Conservation (phyloP, 78 protist species). For the Dictyostelium brefeldianum region DNA sequence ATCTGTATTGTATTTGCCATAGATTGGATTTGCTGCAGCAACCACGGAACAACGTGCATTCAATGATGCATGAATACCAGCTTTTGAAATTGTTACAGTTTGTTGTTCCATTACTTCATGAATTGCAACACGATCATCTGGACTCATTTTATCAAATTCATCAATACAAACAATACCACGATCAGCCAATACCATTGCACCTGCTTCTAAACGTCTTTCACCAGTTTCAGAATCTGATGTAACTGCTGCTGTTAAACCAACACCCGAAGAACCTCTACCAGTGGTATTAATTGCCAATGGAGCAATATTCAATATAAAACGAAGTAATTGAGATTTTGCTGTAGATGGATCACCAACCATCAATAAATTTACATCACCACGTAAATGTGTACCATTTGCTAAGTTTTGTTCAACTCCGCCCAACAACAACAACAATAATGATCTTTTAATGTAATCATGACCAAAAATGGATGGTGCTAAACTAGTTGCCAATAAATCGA, state of each 20-base stretch:
- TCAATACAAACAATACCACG: slow-evolving; percentile 99
- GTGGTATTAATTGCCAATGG: slow-evolving; percentile 99
- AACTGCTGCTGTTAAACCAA: slow-evolving; percentile 99
- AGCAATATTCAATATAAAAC: slow-evolving; percentile 95
- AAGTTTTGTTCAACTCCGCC: slow-evolving; percentile 98
- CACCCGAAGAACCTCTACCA: slow-evolving; percentile 99
- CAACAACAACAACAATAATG: slow-evolving; percentile 95
- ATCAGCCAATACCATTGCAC: slow-evolving; percentile 99
- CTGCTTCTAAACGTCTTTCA: slow-evolving; percentile 99
- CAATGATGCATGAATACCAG: slow-evolving; percentile 99
- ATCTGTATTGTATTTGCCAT: slow-evolving; percentile 93
- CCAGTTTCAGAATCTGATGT: slow-evolving; percentile 97
- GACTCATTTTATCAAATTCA: slow-evolving; percentile 99
- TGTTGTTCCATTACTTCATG: slow-evolving; percentile 99
- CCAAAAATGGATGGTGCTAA: slow-evolving; percentile 99
- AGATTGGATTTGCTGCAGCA: slow-evolving; percentile 99
- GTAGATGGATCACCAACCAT: slow-evolving; percentile 99
- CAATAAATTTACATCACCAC: slow-evolving; percentile 98
- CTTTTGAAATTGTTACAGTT: slow-evolving; percentile 99
- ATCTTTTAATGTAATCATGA: slow-evolving; percentile 93
- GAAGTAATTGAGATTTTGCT: slow-evolving; percentile 99
- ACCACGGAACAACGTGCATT: slow-evolving; percentile 99
- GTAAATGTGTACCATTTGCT: slow-evolving; percentile 93
- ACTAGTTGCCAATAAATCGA: slow-evolving; percentile 88
- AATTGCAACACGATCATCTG: slow-evolving; percentile 95